These are phyloP conservation scores for Suaeda aralocaspica DNA, from an alignment of 148 eudicot species.

Conservation along the genomic window DNA sequence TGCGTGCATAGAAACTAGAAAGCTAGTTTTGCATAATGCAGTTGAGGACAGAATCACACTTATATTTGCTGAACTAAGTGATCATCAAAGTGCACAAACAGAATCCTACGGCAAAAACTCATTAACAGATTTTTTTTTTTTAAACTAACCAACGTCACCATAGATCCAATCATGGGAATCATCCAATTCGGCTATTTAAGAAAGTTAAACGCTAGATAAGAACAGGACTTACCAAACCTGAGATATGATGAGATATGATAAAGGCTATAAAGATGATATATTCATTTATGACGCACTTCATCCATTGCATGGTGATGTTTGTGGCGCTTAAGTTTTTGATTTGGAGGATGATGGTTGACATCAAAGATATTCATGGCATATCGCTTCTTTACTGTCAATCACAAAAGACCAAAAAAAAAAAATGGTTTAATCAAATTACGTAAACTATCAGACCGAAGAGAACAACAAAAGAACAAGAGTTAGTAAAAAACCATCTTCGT, in stretches of 20 bases:
- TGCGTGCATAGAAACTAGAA: too few relatives aligned
- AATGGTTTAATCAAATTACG: background rate
- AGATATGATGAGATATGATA: background rate
- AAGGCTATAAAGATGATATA: background rate
- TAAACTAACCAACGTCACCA: background rate
- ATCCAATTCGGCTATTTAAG: background rate
- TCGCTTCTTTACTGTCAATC: constrained; percentile 9
- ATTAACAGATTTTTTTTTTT: too few relatives aligned
- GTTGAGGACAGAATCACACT: too few relatives aligned
- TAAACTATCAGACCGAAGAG: background rate
- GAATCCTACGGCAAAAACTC: background rate
- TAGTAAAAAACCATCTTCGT: background rate
- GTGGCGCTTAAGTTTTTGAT: background rate
- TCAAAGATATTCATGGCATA: background rate
- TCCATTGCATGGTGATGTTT: background rate
- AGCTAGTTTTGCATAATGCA: too few relatives aligned
- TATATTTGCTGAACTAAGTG: too few relatives aligned
- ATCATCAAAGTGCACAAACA: background rate
- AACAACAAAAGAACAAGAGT: background rate
- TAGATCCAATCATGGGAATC: background rate
- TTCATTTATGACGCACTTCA: background rate
- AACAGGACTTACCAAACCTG: background rate
- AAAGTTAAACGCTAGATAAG: background rate
- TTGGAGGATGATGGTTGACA: background rate
- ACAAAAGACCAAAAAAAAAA: background rate